phyloP scores from a whole-genome alignment of 2,329 filamentous ascomycete species.

The Cordyceps javanica region DNA sequence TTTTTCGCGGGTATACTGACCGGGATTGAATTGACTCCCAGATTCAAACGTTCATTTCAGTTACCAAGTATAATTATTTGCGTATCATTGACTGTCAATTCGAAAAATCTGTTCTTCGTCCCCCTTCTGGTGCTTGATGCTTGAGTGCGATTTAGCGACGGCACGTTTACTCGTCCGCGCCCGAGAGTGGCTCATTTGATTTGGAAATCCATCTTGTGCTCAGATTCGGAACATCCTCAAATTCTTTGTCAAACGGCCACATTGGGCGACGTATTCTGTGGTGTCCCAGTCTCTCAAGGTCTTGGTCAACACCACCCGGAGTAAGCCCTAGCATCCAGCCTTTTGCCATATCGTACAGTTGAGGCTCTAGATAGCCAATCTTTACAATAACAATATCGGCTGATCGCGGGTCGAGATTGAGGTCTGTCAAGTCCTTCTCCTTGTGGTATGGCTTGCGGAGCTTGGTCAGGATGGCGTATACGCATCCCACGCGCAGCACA shows the following conservation, averaged over 20 bases:
- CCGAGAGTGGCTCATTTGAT: constrained; percentile 16
- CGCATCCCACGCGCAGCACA: constrained; percentile 43
- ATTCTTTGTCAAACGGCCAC: constrained; percentile 24
- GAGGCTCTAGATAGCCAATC: constrained; percentile 50
- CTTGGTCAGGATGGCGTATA: constrained; percentile 46
- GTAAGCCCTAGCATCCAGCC: constrained; percentile 50
- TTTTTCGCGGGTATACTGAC: no score
- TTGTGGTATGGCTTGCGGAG: constrained; percentile 48
- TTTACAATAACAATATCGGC: constrained; percentile 49
- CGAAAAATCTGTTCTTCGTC: neutral
- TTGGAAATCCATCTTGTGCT: constrained; percentile 18
- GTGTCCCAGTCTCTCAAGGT: constrained; percentile 42
- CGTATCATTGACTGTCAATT: no score
- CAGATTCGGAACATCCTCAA: constrained; percentile 17
- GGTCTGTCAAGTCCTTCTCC: constrained; percentile 44
- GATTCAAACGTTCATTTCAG: no score
- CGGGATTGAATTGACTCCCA: no score
- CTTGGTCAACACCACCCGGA: constrained; percentile 48
- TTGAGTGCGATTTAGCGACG: no score
- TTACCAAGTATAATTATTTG: no score
- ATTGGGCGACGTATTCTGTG: constrained; percentile 42
- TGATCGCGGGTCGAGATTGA: constrained; percentile 37
- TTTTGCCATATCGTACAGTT: constrained; percentile 46
- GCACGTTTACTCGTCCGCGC: constrained; percentile 13
- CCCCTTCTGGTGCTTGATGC: no score